These are phyloP conservation scores for Rhododendron ferrugineum DNA, from an alignment of 148 eudicot genomes.

Conservation along the genomic window DNA sequence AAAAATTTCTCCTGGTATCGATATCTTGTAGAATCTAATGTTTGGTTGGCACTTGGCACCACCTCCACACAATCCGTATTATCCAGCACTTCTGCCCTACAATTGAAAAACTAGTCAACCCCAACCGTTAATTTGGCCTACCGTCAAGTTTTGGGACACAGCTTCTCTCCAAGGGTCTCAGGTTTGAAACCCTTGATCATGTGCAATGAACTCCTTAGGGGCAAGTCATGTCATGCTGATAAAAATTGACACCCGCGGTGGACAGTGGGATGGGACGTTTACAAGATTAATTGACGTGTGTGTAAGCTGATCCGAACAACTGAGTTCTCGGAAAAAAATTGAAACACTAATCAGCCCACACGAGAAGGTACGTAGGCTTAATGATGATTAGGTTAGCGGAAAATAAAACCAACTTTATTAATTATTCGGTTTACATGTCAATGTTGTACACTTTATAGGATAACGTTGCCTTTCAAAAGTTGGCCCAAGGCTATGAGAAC, in stretches of 20 bases:
- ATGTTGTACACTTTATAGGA: background rate
- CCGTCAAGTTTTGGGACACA: too few relatives aligned
- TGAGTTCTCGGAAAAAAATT: background rate
- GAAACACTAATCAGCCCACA: background rate
- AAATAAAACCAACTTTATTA: background rate
- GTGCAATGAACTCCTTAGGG: too few relatives aligned
- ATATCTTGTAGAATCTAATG: background rate
- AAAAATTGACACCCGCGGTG: background rate
- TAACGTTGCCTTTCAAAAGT: background rate
- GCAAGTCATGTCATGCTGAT: too few relatives aligned
- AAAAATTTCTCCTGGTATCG: too few relatives aligned
- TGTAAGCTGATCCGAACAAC: background rate
- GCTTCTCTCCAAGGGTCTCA: background rate
- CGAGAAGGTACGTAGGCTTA: background rate
- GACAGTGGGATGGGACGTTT: background rate
- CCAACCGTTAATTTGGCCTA: background rate
- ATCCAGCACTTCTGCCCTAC: background rate
- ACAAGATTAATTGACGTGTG: background rate
- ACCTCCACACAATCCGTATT: background rate
- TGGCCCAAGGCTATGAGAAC: background rate
- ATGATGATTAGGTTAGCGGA: background rate
- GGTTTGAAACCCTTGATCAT: too few relatives aligned
- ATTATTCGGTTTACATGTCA: background rate
- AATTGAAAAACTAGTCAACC: background rate
- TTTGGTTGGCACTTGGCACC: background rate